phyloP scores from a whole-genome alignment of 2,329 filamentous ascomycete species.

The Paramyrothecium sp. region DNA sequence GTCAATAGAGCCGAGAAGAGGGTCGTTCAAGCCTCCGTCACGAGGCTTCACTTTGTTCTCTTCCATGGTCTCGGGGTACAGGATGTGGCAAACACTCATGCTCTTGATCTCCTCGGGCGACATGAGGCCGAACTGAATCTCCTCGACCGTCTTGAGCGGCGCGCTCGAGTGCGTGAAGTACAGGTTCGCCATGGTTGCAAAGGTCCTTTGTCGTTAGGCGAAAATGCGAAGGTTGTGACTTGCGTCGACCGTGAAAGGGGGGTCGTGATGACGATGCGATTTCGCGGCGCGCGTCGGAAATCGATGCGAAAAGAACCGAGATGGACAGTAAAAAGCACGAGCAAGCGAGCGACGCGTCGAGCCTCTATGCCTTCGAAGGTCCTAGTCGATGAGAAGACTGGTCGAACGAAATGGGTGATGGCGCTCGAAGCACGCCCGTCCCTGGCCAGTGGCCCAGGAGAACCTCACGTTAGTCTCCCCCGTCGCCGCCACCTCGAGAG shows the following conservation, averaged over 20 bases:
- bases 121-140: conserved; percentile 98
- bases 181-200: conserved; percentile 81
- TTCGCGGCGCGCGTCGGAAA: conserved; percentile 12
- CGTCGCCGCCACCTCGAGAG: conserved; percentile 42
- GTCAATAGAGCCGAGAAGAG: conserved; percentile 93
- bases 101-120: conserved; percentile 99
- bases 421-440: conserved; percentile 41
- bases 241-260: conserved; percentile 13
- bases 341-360: conserved; percentile 5
- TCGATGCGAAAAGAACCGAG: conserved; percentile 21
- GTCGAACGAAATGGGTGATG: conserved; percentile 32
- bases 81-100: conserved; percentile 94
- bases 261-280: conserved; percentile 10
- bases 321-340: conserved; percentile 18
- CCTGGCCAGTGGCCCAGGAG: conserved; percentile 46
- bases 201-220: conserved; percentile 19
- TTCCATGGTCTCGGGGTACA: conserved; percentile 99
- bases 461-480: conserved; percentile 43
- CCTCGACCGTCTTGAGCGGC: conserved; percentile 95
- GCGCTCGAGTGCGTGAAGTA: conserved; percentile 89
- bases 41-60: conserved; percentile 89
- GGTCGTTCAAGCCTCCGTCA: conserved; percentile 90
- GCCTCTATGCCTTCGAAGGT: neutral
- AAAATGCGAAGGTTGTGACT: conserved; percentile 6
- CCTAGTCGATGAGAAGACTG: neutral